Percentiles rank a stretch among this genome's conserved stretches.
phyloP scores from a whole-genome alignment of 2,329 filamentous ascomycete genomes.

The Hypoxylon sp. region DNA sequence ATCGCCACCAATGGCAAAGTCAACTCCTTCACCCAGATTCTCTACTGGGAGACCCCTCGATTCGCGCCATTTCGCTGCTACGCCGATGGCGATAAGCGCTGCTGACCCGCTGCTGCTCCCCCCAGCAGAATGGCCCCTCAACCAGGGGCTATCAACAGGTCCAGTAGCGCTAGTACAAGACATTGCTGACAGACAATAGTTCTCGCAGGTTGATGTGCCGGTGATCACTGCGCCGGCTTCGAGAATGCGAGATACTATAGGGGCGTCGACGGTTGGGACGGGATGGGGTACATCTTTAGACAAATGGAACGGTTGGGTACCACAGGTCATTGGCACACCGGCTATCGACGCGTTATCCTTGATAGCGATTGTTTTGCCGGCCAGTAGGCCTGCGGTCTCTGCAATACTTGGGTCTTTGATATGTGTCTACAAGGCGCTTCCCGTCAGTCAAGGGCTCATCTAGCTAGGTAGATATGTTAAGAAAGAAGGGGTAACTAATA shows the following conservation, averaged over 20 bases:
- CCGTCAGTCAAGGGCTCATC: slow-evolving; percentile 20
- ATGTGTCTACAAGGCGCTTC: slow-evolving; percentile 11
- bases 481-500: slow-evolving; percentile 50
- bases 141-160: slow-evolving; percentile 56
- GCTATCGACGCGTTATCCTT: slow-evolving; percentile 58
- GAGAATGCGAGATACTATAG: slow-evolving; percentile 55
- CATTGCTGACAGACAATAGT: slow-evolving; percentile 56
- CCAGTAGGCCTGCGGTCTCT: slow-evolving; percentile 42
- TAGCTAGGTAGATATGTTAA: slow-evolving; percentile 36
- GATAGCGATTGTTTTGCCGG: slow-evolving; percentile 53
- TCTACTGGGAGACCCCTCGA: slow-evolving; percentile 34
- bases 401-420: slow-evolving; percentile 2
- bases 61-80: slow-evolving; percentile 34
- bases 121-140: slow-evolving; percentile 53
- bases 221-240: slow-evolving; percentile 54
- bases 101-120: slow-evolving; percentile 58
- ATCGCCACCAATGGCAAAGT: slow-evolving; percentile 58
- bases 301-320: slow-evolving; percentile 54
- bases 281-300: slow-evolving; percentile 50
- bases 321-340: slow-evolving; percentile 56
- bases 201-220: slow-evolving; percentile 58
- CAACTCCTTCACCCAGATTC: slow-evolving; percentile 39
- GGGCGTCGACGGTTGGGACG: slow-evolving; percentile 55
- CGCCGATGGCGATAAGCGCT: slow-evolving; percentile 51
- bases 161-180: slow-evolving; percentile 57